Evolutionary conservation across 345 rosid species (phyloP).

Genomic region (Eucalyptus erythrocorys): DNA sequence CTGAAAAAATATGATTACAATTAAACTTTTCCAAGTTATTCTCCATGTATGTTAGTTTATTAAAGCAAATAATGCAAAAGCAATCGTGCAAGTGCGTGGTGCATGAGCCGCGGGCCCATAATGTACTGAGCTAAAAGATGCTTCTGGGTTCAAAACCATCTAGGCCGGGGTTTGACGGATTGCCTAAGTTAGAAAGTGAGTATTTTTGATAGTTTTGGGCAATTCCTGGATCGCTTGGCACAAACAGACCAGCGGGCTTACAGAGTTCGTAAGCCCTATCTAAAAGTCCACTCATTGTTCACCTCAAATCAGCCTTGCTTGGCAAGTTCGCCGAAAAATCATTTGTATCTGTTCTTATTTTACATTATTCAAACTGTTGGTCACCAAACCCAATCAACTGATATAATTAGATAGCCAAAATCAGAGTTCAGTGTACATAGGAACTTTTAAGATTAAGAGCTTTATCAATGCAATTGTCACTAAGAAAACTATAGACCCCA

Average conservation of each 20-base stretch:
- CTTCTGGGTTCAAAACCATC: background rate
- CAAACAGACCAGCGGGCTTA: background rate
- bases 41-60: background rate
- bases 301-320: background rate
- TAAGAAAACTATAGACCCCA: background rate
- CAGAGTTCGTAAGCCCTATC: background rate
- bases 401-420: background rate
- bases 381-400: background rate
- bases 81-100: background rate
- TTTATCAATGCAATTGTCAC: background rate
- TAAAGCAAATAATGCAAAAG: background rate
- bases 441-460: background rate
- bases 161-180: background rate
- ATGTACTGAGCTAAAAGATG: background rate
- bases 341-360: background rate
- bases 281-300: background rate
- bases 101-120: background rate
- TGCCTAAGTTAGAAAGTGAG: background rate
- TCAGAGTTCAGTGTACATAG: background rate
- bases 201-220: background rate
- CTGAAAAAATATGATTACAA: background rate
- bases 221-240: background rate
- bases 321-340: background rate
- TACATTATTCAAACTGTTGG: background rate
- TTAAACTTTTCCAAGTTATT: background rate